Evolutionary conservation across 164 flowering plant genomes (phyloP).

Genomic region (Brasenia schreberi): DNA sequence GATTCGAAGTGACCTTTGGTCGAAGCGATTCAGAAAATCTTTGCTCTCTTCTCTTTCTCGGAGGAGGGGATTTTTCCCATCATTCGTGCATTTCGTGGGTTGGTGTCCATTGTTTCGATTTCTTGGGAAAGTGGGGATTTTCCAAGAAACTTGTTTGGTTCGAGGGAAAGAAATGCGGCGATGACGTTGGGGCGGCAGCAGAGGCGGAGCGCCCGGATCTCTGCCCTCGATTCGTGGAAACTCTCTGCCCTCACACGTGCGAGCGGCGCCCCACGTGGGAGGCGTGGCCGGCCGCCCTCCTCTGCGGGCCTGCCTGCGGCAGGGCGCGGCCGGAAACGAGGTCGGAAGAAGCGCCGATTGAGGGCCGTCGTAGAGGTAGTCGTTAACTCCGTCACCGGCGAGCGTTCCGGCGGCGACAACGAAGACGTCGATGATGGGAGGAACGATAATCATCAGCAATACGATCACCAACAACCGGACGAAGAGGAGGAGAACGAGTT

Average conservation of each 20-base stretch:
- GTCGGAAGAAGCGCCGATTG: constrained; percentile 10
- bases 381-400: constrained; percentile 7
- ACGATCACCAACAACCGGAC: background rate
- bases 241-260: background rate
- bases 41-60: background rate
- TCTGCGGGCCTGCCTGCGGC: background rate
- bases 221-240: constrained; percentile 15
- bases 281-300: background rate
- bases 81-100: background rate
- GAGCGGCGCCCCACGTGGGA: constrained; percentile 2
- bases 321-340: constrained; percentile 5
- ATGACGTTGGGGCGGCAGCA: constrained; percentile 16
- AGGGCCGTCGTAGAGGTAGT: constrained; percentile 10
- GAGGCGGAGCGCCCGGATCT: constrained; percentile 26
- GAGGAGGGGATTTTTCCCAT: background rate
- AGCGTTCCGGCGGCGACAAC: background rate
- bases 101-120: background rate
- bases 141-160: background rate
- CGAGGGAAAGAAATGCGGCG: constrained; percentile 7
- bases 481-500: background rate
- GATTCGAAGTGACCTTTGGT: background rate
- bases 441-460: background rate
- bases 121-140: background rate
- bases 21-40: background rate
- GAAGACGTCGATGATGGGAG: background rate